Evolutionary conservation across 2,329 filamentous ascomycete species (phyloP).

Genomic region (Reticulascus tulasneorum): DNA sequence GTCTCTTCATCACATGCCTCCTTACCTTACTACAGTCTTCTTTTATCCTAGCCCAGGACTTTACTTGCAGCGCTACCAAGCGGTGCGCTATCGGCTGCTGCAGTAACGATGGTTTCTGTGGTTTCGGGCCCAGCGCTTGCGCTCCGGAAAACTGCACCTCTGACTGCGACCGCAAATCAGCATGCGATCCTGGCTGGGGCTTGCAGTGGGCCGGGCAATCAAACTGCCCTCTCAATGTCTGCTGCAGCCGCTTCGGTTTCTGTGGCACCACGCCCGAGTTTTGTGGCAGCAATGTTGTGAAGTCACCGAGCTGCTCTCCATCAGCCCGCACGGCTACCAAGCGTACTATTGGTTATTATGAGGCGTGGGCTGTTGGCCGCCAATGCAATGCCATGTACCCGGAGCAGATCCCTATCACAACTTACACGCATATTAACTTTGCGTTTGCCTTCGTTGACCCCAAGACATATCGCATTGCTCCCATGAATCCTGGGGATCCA

Average conservation of each 20-base stretch:
- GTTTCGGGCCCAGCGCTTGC: neutral
- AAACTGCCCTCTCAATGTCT: slow-evolving; percentile 31
- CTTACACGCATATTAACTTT: slow-evolving; percentile 28
- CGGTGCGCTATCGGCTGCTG: neutral
- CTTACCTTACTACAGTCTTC: too few species aligned
- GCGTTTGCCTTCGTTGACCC: slow-evolving; percentile 32
- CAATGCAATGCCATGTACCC: slow-evolving; percentile 13
- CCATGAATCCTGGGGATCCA: slow-evolving; percentile 3
- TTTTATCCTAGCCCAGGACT: too few species aligned
- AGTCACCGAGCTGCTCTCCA: neutral
- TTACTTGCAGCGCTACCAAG: neutral
- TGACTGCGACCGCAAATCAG: slow-evolving; percentile 19
- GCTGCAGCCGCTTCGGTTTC: slow-evolving; percentile 29
- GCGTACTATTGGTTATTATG: slow-evolving; percentile 29
- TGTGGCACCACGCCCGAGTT: slow-evolving; percentile 19
- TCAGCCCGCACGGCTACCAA: neutral
- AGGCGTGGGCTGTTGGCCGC: slow-evolving; percentile 1
- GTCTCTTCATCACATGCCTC: too few species aligned
- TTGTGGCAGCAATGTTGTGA: slow-evolving; percentile 7
- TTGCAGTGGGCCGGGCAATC: slow-evolving; percentile 12
- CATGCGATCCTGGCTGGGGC: slow-evolving; percentile 27
- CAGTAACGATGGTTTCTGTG: neutral
- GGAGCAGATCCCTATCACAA: slow-evolving; percentile 19
- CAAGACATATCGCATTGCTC: slow-evolving; percentile 18
- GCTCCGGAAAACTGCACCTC: neutral